These are phyloP conservation scores for Cajanus cajan DNA, from an alignment of 306 rosid species.

Conservation along the genomic window DNA sequence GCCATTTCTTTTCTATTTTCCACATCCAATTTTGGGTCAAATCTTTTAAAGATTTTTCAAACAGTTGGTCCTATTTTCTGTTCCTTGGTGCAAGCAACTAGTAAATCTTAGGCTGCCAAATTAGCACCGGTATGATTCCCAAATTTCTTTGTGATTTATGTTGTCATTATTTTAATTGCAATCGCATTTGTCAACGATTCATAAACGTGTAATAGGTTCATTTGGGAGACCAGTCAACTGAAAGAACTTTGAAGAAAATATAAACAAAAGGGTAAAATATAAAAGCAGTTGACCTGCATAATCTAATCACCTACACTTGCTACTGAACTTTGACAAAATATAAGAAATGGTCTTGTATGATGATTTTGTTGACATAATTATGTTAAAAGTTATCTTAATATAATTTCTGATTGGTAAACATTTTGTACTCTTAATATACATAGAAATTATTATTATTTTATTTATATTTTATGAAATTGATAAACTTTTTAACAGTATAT, in stretches of 20 bases:
- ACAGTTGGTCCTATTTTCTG: not conserved
- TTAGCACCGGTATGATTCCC: not conserved
- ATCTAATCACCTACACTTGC: not conserved
- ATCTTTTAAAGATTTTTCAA: not conserved
- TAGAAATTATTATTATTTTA: no score
- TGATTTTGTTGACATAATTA: no score
- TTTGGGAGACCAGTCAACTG: conserved; percentile 24
- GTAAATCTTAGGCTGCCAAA: conserved; percentile 30
- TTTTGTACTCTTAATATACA: no score
- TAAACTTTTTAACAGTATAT: no score
- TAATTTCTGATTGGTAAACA: no score
- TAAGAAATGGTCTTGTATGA: no score
- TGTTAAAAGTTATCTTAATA: no score
- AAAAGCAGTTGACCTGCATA: conserved; percentile 20
- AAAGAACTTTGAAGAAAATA: not conserved
- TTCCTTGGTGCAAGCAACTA: conserved; percentile 25
- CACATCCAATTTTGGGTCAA: conserved; percentile 33
- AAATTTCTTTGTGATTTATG: not conserved
- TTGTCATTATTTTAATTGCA: not conserved
- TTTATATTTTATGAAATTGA: no score
- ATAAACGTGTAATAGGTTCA: not conserved
- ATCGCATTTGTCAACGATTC: not conserved
- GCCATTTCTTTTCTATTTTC: conserved; percentile 7
- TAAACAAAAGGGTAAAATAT: not conserved
- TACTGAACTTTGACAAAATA: not conserved